A percentile compares a stretch with the other conserved stretches of the same genome.
Conservation (phyloP, 202 grass and related monocot species). For the Digitaria exilis region DNA sequence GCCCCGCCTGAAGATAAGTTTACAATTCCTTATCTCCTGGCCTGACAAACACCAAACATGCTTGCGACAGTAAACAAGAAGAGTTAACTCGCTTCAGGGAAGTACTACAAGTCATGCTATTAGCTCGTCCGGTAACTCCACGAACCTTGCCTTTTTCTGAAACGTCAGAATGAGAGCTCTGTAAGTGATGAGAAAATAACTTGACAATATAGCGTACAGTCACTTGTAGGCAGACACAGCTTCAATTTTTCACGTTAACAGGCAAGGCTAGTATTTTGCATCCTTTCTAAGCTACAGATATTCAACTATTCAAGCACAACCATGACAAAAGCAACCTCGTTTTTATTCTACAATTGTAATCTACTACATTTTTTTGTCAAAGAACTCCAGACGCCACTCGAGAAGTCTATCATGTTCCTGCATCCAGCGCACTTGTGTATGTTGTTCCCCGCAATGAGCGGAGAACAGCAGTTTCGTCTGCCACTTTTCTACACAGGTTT, state of each 20-base stretch:
- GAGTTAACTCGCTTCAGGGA: constrained; percentile 37
- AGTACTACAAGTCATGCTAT: constrained; percentile 47
- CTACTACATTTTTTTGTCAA: background rate
- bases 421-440: constrained; percentile 10
- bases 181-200: constrained; percentile 17
- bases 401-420: constrained; percentile 11
- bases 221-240: background rate
- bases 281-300: background rate
- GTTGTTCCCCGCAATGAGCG: constrained; percentile 53
- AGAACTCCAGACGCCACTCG: background rate
- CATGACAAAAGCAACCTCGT: constrained; percentile 1
- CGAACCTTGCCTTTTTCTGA: constrained; percentile 79
- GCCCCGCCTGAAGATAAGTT: constrained; percentile 39
- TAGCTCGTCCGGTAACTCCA: constrained; percentile 79
- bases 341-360: background rate
- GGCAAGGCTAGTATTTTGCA: background rate
- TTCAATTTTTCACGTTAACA: background rate
- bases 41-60: constrained; percentile 38
- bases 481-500: background rate
- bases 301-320: background rate
- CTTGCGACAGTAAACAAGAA: constrained; percentile 20
- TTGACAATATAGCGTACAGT: background rate
- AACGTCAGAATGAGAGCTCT: constrained; percentile 33
- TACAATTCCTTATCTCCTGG: constrained; percentile 51
- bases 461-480: constrained; percentile 23